Percentiles rank a stretch among this genome's conserved stretches.
phyloP scores from a whole-genome alignment of 2,329 filamentous ascomycete species.

The Alternaria novae-zelandiae region DNA sequence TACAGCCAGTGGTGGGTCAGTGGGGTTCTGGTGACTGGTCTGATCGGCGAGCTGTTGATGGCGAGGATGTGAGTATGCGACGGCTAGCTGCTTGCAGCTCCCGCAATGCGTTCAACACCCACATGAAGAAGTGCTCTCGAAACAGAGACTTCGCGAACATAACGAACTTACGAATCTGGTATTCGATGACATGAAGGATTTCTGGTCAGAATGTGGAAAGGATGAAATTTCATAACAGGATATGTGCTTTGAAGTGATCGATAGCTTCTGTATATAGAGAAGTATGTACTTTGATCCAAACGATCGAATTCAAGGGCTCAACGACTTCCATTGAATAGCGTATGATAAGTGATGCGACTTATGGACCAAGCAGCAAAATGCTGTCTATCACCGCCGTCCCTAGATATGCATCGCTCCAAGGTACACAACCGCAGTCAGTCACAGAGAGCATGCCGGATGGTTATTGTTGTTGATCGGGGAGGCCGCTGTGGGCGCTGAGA shows the following conservation, averaged over 20 bases:
- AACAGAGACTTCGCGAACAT: not conserved
- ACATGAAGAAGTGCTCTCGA: not conserved
- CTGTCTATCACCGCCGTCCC: not conserved
- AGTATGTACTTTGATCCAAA: not conserved
- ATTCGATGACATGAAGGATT: not conserved
- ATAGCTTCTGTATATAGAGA: not conserved
- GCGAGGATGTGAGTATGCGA: not conserved
- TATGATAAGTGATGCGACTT: not conserved
- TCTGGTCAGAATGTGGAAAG: not conserved
- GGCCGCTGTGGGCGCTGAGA: not conserved
- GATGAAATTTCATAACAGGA: not conserved
- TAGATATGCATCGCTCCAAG: not conserved
- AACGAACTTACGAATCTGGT: not conserved
- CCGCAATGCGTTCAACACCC: not conserved
- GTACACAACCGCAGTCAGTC: not conserved
- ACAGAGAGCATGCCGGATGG: not conserved
- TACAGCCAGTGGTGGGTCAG: constrained; percentile 8
- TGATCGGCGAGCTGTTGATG: constrained; percentile 4
- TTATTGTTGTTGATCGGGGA: not conserved
- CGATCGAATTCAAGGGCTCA: not conserved
- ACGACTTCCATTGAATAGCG: not conserved
- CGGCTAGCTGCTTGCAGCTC: not conserved
- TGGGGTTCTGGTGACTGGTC: constrained; percentile 1
- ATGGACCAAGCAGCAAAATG: not conserved
- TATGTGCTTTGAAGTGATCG: not conserved